These are phyloP conservation scores for Clarireedia homoeocarpa DNA, from an alignment of 2,329 filamentous ascomycete genomes.

Conservation along the genomic window DNA sequence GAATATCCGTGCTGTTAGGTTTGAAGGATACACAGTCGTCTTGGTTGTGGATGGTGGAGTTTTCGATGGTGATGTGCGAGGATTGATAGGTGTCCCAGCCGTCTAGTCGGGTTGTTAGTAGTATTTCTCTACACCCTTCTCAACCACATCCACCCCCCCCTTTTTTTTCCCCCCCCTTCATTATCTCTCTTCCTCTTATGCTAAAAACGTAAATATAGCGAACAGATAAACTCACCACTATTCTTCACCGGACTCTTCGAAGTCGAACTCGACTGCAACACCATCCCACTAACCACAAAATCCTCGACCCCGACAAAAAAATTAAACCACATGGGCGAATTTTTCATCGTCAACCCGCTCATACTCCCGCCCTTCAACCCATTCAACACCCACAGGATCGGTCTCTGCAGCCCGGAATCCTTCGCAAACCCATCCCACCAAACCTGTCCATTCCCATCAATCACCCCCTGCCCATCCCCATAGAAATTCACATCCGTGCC, in stretches of 20 bases:
- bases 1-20: constrained; percentile 47
- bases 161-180: too few relatives aligned
- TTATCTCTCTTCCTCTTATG: background rate
- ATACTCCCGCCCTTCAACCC: constrained; percentile 1
- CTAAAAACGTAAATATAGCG: background rate
- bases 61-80: constrained; percentile 5
- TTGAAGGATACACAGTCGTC: constrained; percentile 48
- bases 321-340: constrained; percentile 6
- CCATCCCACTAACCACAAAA: constrained; percentile 1
- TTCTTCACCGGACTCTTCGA: constrained; percentile 1
- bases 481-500: constrained; percentile 1
- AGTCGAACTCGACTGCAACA: background rate
- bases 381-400: constrained; percentile 6
- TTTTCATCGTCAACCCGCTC: background rate
- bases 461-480: background rate
- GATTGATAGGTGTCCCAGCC: constrained; percentile 8
- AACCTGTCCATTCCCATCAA: constrained; percentile 4
- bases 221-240: background rate
- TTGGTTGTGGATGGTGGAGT: constrained; percentile 2
- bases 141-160: too few relatives aligned
- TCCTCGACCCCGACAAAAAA: background rate
- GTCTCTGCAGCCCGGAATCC: background rate
- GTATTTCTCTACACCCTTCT: too few relatives aligned
- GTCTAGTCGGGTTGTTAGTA: background rate
- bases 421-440: constrained; percentile 6